Conservation (phyloP, 345 rosid genomes). For the Salix caprea region DNA sequence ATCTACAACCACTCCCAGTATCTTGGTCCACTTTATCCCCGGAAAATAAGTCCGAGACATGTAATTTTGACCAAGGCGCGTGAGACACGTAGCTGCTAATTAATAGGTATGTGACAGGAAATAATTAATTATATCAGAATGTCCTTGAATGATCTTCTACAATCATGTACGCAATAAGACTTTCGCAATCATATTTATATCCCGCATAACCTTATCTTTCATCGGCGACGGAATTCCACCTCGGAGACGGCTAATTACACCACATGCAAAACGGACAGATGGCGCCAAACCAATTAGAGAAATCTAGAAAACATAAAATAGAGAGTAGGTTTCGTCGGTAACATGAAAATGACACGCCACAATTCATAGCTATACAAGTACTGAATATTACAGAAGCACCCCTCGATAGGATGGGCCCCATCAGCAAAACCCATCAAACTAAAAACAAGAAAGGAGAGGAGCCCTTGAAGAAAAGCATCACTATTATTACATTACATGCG, state of each 20-base stretch:
- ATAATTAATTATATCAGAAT: background rate
- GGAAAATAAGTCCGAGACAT: background rate
- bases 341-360: constrained; percentile 10
- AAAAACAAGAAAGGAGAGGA: background rate
- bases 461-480: background rate
- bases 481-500: background rate
- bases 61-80: background rate
- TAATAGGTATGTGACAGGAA: background rate
- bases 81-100: background rate
- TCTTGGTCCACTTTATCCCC: background rate
- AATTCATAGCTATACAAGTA: background rate
- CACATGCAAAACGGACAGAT: too few species aligned
- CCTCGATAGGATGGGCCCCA: background rate
- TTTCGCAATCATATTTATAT: background rate
- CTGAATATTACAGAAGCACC: background rate
- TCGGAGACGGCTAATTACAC: background rate
- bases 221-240: constrained; percentile 1
- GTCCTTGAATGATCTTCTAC: background rate
- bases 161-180: background rate
- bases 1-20: background rate
- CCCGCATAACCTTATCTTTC: background rate
- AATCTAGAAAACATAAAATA: background rate
- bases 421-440: background rate
- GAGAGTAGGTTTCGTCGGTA: background rate
- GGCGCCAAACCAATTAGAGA: background rate